Evolutionary conservation across 352 stramenopile genomes (phyloP).

Genomic region (Blastocystis sp.): DNA sequence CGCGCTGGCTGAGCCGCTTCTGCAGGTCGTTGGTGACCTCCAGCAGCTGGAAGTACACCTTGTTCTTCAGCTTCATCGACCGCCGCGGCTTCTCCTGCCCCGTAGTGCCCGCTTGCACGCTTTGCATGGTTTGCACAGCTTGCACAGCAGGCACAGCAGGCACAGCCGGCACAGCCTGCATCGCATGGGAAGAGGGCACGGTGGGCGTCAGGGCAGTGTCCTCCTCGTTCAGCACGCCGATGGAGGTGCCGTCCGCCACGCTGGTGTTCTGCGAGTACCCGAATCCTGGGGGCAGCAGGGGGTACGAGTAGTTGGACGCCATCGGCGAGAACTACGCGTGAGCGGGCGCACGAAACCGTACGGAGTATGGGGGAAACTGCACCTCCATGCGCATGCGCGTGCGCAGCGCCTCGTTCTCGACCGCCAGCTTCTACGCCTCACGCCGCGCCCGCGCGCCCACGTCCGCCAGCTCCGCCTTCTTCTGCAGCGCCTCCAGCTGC

Average conservation of each 20-base stretch:
- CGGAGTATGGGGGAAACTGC: conserved; percentile 10
- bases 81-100: not conserved
- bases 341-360: not conserved
- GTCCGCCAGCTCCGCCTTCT: conserved; percentile 36
- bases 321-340: not conserved
- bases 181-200: not conserved
- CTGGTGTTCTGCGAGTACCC: conserved; percentile 59
- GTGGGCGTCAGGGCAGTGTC: not conserved
- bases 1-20: not conserved
- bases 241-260: conserved; percentile 44
- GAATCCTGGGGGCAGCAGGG: conserved; percentile 39
- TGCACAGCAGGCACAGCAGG: no score
- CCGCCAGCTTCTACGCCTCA: conserved; percentile 7
- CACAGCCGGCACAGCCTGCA: not conserved
- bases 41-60: conserved; percentile 59
- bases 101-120: not conserved
- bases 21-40: conserved; percentile 35
- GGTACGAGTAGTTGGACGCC: conserved; percentile 5
- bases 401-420: conserved; percentile 52
- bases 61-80: conserved; percentile 27
- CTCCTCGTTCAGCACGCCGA: conserved; percentile 40
- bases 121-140: no score
- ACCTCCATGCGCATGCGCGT: conserved; percentile 25
- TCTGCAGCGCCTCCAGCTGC: conserved; percentile 7
- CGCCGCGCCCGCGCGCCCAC: not conserved